Evolutionary conservation across 2,329 filamentous ascomycete genomes (phyloP).

Genomic region (Colletotrichum phormii): DNA sequence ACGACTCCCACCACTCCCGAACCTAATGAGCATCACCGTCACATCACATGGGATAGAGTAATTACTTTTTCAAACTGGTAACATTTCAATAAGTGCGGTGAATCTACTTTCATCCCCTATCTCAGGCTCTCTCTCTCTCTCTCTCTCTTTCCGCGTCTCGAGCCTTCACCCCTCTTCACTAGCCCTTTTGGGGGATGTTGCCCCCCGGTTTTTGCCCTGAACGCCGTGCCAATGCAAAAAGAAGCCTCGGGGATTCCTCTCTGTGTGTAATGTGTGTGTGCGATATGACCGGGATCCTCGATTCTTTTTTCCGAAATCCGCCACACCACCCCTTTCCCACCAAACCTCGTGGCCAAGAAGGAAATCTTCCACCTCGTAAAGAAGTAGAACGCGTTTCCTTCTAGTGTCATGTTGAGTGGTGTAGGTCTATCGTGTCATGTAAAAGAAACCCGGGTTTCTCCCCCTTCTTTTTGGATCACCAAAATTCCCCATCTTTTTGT

Average conservation of each 20-base stretch:
- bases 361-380: too few relatives aligned
- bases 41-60: too few relatives aligned
- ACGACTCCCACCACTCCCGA: too few relatives aligned
- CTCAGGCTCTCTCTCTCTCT: not conserved
- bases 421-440: constrained; percentile 7
- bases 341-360: not conserved
- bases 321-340: not conserved
- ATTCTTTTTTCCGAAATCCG: not conserved
- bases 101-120: not conserved
- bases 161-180: not conserved
- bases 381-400: too few relatives aligned
- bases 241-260: constrained; percentile 18
- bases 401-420: too few relatives aligned
- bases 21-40: too few relatives aligned
- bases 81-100: constrained; percentile 7
- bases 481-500: not conserved
- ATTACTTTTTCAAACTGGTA: not conserved
- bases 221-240: constrained; percentile 39
- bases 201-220: constrained; percentile 28
- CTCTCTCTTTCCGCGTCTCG: not conserved
- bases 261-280: not conserved
- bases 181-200: not conserved
- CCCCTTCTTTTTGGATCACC: not conserved
- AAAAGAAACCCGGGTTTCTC: not conserved
- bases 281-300: not conserved